Conservation (phyloP, 768 basidiomycete genomes). For the Boletellus emodensis region DNA sequence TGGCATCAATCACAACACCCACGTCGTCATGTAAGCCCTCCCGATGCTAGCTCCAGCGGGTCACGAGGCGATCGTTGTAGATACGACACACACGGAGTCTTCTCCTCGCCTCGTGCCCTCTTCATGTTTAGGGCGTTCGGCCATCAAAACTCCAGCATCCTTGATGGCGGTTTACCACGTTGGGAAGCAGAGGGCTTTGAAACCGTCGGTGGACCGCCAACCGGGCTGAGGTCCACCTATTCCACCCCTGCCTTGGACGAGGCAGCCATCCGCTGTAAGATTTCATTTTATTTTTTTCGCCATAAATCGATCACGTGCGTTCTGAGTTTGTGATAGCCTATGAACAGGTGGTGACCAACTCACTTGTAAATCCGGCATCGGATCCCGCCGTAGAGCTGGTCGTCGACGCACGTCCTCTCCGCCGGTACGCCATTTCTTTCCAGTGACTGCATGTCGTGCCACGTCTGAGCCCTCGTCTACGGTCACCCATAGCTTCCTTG, state of each 20-base stretch:
- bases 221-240: constrained; percentile 37
- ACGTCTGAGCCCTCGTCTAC: constrained; percentile 1
- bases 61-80: constrained; percentile 37
- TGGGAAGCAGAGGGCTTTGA: constrained; percentile 71
- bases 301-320: constrained; percentile 30
- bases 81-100: constrained; percentile 91
- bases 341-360: constrained; percentile 75
- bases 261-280: constrained; percentile 43
- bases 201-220: constrained; percentile 37
- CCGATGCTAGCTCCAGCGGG: not conserved
- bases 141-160: constrained; percentile 78
- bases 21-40: constrained; percentile 67
- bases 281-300: constrained; percentile 21
- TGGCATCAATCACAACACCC: constrained; percentile 68
- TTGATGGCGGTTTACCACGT: constrained; percentile 86
- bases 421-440: constrained; percentile 49
- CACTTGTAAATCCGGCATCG: constrained; percentile 41
- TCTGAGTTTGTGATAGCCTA: constrained; percentile 51
- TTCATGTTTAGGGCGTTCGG: constrained; percentile 95
- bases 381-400: constrained; percentile 60
- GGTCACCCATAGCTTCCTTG: constrained; percentile 57
- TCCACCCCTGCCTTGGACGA: constrained; percentile 49
- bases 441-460: not conserved
- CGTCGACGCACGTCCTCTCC: constrained; percentile 83
- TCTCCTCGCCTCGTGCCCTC: constrained; percentile 87